Percentiles rank a stretch among this genome's conserved stretches.
phyloP scores from a whole-genome alignment of 352 stramenopile genomes.

The Globisporangium cystogenes region DNA sequence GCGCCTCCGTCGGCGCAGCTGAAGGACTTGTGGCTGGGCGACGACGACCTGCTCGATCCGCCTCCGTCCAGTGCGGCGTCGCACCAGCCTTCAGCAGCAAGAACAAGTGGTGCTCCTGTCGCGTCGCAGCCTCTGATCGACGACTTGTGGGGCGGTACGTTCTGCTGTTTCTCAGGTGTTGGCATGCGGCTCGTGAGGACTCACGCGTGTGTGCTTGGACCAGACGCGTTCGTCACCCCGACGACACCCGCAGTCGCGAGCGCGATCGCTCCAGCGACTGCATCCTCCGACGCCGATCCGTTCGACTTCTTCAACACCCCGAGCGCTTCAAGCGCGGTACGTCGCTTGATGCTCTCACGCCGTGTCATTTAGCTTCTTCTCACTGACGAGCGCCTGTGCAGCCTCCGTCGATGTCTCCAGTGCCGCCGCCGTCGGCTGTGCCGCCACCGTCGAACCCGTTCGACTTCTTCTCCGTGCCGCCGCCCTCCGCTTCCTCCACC shows the following conservation, averaged over 20 bases:
- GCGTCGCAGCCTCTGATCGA: conserved; percentile 6
- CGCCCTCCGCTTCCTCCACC: no score
- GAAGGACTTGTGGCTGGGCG: conserved; percentile 11
- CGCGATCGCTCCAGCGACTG: not conserved
- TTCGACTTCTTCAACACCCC: conserved; percentile 1
- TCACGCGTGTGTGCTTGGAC: not conserved
- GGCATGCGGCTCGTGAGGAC: no score
- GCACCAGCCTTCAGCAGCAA: not conserved
- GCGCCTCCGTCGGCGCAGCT: not conserved
- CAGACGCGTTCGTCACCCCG: conserved; percentile 1
- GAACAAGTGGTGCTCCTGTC: not conserved
- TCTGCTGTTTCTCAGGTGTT: no score
- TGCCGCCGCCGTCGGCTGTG: no score
- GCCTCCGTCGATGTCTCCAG: no score
- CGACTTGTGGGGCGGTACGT: conserved; percentile 12
- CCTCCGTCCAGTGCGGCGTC: not conserved
- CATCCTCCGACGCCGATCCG: not conserved
- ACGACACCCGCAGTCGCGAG: not conserved
- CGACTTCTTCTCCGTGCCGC: conserved; percentile 13
- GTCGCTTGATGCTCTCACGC: not conserved
- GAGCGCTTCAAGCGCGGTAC: not conserved
- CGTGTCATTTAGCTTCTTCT: not conserved
- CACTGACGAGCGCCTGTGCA: no score
- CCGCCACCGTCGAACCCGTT: conserved; percentile 28
- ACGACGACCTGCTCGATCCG: conserved; percentile 7